Evolutionary conservation across 169 alveolate genomes (phyloP), one percentile per base, ranked within the genome.

Genomic region (Babesia caballi): DNA sequence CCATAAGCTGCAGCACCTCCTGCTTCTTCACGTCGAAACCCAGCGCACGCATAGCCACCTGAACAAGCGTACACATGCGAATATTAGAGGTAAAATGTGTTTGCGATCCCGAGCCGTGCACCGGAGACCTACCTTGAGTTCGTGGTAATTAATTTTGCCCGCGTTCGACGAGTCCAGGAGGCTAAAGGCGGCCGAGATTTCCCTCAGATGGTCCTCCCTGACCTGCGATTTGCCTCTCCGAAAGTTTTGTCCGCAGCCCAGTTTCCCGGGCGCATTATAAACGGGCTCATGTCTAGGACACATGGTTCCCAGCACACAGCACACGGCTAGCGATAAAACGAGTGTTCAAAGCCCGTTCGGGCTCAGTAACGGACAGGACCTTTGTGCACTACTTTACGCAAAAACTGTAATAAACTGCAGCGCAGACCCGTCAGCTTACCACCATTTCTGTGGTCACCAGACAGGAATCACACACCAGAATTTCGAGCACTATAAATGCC

Each of bases 21-120:
- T 95, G 96, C 81, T 96, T 96, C 89, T 96, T 96, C 21, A 96
- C 96, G 52, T 97, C 99, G 76, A 96, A 96, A 4, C 99, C 99
- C 28, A 97, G 91, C 1, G 99, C 99, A 54, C 99, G 82, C 97
- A 97, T 95, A n/a, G 99, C 99, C 19, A 96, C 99, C 94, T 95
- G 84, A 30, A 78, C 70, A 23, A 4, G 2, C 25, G 28, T 59
- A 6, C 4, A 41, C 12, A 27, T 7, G 40, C 23, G 76, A 30
- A 4, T 12, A 32, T 4, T 17, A n/a, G 35, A 9, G 4, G 3
- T 17, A 21, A 3, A n/a, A 30, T 9, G 30, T 19, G 53, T 23
- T 12, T 46, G 33, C 21, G 0, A 5, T n/a, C 12, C 46, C 19
- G 19, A 59, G 50, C 17, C 5, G n/a, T 19, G 25, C 21, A 3